Base-by-base conservation (phyloP, 1,284 basidiomycete species). In the Gymnopus androsaceus region DNA sequence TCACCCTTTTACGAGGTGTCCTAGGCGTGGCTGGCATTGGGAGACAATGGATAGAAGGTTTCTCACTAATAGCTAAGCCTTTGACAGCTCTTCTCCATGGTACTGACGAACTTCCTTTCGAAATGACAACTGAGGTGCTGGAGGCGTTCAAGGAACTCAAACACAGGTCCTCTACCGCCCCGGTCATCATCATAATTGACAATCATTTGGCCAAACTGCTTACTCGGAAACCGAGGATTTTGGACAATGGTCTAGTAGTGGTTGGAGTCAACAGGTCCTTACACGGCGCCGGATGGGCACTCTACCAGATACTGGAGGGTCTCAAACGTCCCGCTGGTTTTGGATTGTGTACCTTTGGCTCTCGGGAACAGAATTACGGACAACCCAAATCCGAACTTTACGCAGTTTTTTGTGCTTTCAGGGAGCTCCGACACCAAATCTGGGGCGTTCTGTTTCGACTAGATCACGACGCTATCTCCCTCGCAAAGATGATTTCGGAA, bases 341-440 rank as follows among this genome's bases (percentile, higher is more conserved):
- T 58, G 68, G 72, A 0, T 74, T 68, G 0, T 67, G 68, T 50
- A 72, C 70, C 0, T 73, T 69, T 61, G 69, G 61, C 25, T 55
- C 61, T 1, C 59, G 61, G 0, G 69, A 76, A 51, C 63, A 61
- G 1, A 62, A 65, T 2, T 76, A 75, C 45, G 71, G 70, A 0
- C 73, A 75, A 54, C 70, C 73, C 0, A 75, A 76, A 59, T 56
- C 69, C 0, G 73, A 76, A 54, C 57, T 76, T 0, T 75, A 70
- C 51, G 72, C 73, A 1, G 57, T 75, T 0, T 74, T 69, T 45
- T 36, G 66, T 0, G 69, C 72, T 0, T 33, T 75, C 27, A 72
- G 71, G 33, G 66, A 67, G 7, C 51, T 69, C 1, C 59, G 66
- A 0, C 63, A 70, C 55, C 50, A 63, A 0, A 47, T 75, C 4